Percentiles rank a stretch among this genome's conserved stretches.
Conservation (phyloP, 2,329 filamentous ascomycete species). For the Trichothecium sympodiale region DNA sequence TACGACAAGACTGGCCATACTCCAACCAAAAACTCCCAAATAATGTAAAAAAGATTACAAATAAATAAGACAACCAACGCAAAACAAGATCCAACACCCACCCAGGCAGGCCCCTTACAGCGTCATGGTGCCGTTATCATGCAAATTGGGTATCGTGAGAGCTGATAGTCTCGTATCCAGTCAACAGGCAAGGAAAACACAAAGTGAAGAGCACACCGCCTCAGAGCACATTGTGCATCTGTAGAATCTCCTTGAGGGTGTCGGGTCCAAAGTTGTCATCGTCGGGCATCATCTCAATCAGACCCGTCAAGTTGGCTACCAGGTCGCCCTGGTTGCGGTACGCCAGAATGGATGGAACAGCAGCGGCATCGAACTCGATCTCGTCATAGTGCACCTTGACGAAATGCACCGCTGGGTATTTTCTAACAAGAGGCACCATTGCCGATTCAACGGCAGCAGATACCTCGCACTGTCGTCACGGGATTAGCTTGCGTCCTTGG, state of each 20-base stretch:
- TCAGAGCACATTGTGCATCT: conserved; percentile 37
- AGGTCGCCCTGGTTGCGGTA: conserved; percentile 83
- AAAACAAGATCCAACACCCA: too few species aligned
- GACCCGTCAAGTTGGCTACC: conserved; percentile 78
- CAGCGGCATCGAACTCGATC: conserved; percentile 85
- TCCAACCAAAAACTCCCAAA: too few species aligned
- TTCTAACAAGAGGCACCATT: conserved; percentile 61
- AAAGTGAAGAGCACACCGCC: conserved; percentile 15
- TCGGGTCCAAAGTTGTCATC: conserved; percentile 47
- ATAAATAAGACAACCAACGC: too few species aligned
- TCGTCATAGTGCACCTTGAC: conserved; percentile 85
- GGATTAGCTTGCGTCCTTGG: conserved; percentile 9
- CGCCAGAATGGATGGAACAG: conserved; percentile 77
- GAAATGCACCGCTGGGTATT: conserved; percentile 66
- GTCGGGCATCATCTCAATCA: conserved; percentile 75
- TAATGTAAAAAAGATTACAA: too few species aligned
- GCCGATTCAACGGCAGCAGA: conserved; percentile 71
- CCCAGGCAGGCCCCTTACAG: too few species aligned
- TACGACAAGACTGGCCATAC: too few species aligned
- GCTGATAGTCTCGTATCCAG: neutral
- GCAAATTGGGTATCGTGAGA: neutral
- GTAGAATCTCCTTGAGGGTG: conserved; percentile 40
- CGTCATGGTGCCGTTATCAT: too few species aligned
- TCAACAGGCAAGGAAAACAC: conserved; percentile 1
- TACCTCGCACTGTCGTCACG: conserved; percentile 55